Conservation (phyloP, 768 basidiomycete species). For the Tubosaeta sp. region DNA sequence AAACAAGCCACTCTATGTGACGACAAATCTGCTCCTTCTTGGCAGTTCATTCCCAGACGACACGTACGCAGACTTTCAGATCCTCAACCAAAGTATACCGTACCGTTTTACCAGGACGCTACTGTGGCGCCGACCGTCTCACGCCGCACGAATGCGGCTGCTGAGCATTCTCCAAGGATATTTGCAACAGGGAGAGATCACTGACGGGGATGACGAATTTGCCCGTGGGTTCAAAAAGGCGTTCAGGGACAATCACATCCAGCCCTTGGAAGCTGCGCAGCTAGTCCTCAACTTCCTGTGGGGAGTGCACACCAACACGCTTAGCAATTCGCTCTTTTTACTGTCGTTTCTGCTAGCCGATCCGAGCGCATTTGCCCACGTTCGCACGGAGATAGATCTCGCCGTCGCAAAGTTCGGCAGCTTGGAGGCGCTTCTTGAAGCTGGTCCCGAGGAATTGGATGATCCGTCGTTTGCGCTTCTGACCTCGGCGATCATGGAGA, state of each 20-base stretch:
- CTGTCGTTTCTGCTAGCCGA: conserved; percentile 36
- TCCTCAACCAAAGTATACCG: conserved; percentile 14
- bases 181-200: conserved; percentile 9
- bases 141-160: conserved; percentile 10
- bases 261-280: conserved; percentile 14
- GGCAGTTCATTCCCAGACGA: conserved; percentile 15
- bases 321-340: conserved; percentile 19
- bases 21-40: conserved; percentile 18
- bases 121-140: conserved; percentile 14
- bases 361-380: conserved; percentile 40
- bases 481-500: conserved; percentile 26
- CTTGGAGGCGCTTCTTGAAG: conserved; percentile 12
- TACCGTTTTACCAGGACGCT: conserved; percentile 15
- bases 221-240: conserved; percentile 10
- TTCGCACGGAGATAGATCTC: conserved; percentile 44
- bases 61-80: conserved; percentile 21
- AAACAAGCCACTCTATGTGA: conserved; percentile 14
- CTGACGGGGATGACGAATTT: conserved; percentile 5
- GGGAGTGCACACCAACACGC: conserved; percentile 19
- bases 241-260: conserved; percentile 18
- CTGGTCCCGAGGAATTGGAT: conserved; percentile 12
- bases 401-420: conserved; percentile 10
- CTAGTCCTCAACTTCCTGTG: conserved; percentile 19
- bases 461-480: conserved; percentile 17
- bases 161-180: conserved; percentile 8